Percentiles rank a stretch among this genome's conserved stretches.
Evolutionary conservation across 2,329 filamentous ascomycete species (phyloP).

Genomic region (Fusarium anguioides): DNA sequence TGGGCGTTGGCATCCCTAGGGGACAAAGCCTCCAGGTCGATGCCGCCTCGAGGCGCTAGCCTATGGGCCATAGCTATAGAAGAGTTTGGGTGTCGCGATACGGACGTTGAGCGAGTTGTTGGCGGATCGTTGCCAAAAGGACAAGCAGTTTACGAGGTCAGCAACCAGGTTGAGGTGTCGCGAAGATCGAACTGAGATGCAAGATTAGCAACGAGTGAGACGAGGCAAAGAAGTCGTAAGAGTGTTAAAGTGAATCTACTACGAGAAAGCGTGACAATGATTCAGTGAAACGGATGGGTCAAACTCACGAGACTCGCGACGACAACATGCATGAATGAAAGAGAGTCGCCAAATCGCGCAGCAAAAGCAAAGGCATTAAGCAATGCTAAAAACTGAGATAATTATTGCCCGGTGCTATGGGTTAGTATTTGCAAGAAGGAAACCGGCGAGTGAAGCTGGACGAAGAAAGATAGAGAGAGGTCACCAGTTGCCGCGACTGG

Average conservation of each 20-base stretch:
- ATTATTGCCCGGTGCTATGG: slow-evolving; percentile 22
- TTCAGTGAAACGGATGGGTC: background rate
- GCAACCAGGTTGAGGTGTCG: slow-evolving; percentile 30
- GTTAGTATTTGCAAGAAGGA: slow-evolving; percentile 42
- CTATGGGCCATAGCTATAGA: slow-evolving; percentile 58
- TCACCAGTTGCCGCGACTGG: slow-evolving; percentile 31
- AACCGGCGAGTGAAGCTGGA: slow-evolving; percentile 31
- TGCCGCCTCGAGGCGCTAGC: slow-evolving; percentile 60
- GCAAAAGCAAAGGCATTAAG: slow-evolving; percentile 41
- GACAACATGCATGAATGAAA: slow-evolving; percentile 42
- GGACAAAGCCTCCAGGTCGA: slow-evolving; percentile 72
- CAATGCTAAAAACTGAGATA: slow-evolving; percentile 42
- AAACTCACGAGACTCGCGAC: slow-evolving; percentile 45
- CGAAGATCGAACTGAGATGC: slow-evolving; percentile 21
- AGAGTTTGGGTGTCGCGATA: slow-evolving; percentile 1
- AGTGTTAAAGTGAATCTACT: background rate
- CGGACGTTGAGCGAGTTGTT: slow-evolving; percentile 1
- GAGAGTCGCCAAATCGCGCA: slow-evolving; percentile 23
- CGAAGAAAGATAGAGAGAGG: slow-evolving; percentile 27
- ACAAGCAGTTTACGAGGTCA: slow-evolving; percentile 26
- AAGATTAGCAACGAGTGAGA: slow-evolving; percentile 12
- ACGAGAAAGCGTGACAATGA: slow-evolving; percentile 16
- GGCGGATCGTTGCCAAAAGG: slow-evolving; percentile 4
- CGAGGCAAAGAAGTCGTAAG: background rate
- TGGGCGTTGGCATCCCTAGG: slow-evolving; percentile 73